Evolutionary conservation across 805 yeast genomes (phyloP), one percentile per base, ranked within the genome.

Genomic region (Ogataea populi-albae): DNA sequence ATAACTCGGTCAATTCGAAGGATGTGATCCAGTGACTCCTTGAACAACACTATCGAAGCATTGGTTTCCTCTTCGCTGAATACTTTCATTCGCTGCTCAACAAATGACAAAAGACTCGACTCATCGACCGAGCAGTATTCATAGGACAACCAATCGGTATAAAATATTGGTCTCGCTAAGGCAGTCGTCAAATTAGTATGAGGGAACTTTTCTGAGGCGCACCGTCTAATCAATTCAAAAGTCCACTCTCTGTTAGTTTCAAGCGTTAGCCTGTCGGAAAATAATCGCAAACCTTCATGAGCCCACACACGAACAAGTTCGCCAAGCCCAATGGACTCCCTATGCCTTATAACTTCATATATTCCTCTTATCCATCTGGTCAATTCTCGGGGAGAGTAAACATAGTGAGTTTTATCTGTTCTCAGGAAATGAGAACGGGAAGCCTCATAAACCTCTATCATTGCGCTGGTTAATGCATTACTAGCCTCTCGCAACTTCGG

Each of bases 311-410:
- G 62, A 0, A 83, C 15, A 87, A 55, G 0, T 67, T 71, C 4
- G 62, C 59, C 16, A 79, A 50, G 1, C 58, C 40, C 6, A 67
- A 43, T 10, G 61, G 52, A 10, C 24, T 30, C 6, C 41, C n/a
- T 2, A 56, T 32, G 30, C 15, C 40, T 47, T 4, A 54, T 39
- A 3, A 54, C 57, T 32, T 43, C 73, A 30, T 75, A 68, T 1
- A 89, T 58, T n/a, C 96, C 95, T 39, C 83, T 69, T 1, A 77
- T 67, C 94, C 95, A 86, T 38, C 98, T 65, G 0, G 97, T 87
- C 10, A 89, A 67, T 55, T 89, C 98, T 56, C 98, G 77, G 0
- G 98, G 98, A 16, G 94, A 81, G 53, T 81, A 83, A 1, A 86
- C 64, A 49, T 87, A 86, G 52, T 85, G 91, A 1, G 74, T 62